Evolutionary conservation across 257 asterid species (phyloP).

Genomic region (Cinchona pubescens): DNA sequence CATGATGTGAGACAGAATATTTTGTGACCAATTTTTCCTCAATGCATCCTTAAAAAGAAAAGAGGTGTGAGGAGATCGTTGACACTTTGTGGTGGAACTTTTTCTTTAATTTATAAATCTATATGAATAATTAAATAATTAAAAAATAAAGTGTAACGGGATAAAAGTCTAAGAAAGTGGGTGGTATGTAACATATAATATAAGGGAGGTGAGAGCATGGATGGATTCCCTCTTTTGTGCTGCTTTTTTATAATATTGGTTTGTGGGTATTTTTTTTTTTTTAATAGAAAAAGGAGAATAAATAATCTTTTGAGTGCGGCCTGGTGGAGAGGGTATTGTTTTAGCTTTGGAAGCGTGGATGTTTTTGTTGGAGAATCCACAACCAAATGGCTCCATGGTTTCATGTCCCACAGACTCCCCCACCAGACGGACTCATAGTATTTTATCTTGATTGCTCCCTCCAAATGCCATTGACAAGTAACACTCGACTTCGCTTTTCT

Average conservation of each 20-base stretch:
- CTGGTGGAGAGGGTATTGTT: slow-evolving; percentile 22
- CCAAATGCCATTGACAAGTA: slow-evolving; percentile 3
- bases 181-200: slow-evolving; percentile 18
- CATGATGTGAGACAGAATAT: too few species aligned
- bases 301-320: slow-evolving; percentile 25
- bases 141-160: slow-evolving; percentile 11
- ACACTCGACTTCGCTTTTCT: not conserved
- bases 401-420: slow-evolving; percentile 34
- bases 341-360: slow-evolving; percentile 54
- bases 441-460: slow-evolving; percentile 14
- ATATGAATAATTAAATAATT: not conserved
- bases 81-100: slow-evolving; percentile 19
- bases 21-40: too few species aligned
- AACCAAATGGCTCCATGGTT: slow-evolving; percentile 40
- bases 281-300: not conserved
- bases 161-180: slow-evolving; percentile 46
- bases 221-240: slow-evolving; percentile 34
- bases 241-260: slow-evolving; percentile 28
- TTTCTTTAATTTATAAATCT: not conserved
- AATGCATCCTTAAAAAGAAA: slow-evolving; percentile 17
- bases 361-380: slow-evolving; percentile 56
- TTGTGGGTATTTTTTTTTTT: slow-evolving; percentile 3
- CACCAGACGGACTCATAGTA: slow-evolving; percentile 21
- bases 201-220: slow-evolving; percentile 21
- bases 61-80: slow-evolving; percentile 15